Evolutionary conservation across 305 asterid species (phyloP).

Genomic region (Rubia tinctorum): DNA sequence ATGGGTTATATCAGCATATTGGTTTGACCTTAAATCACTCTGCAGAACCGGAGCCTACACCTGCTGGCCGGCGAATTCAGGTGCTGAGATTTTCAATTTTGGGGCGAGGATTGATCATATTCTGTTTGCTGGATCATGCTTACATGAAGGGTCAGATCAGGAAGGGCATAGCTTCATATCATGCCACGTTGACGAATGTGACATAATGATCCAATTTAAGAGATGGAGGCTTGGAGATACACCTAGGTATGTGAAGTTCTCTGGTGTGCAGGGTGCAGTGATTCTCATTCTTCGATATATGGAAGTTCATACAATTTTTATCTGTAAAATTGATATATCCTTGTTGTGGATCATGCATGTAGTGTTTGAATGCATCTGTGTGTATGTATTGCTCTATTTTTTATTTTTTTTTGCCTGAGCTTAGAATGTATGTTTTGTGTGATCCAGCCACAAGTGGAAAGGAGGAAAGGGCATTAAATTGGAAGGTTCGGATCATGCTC

Average conservation of each 20-base stretch:
- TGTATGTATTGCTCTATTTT: background rate
- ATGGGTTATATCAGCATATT: conserved; percentile 12
- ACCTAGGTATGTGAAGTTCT: conserved; percentile 53
- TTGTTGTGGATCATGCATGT: background rate
- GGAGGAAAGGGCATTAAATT: conserved; percentile 61
- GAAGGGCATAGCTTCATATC: conserved; percentile 54
- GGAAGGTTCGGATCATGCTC: conserved; percentile 98
- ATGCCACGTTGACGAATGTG: conserved; percentile 91
- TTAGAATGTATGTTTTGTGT: background rate
- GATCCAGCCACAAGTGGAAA: conserved; percentile 45
- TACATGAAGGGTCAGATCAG: conserved; percentile 53
- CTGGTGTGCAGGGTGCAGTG: conserved; percentile 14
- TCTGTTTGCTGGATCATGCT: conserved; percentile 81
- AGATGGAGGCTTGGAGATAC: conserved; percentile 82
- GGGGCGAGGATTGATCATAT: conserved; percentile 97
- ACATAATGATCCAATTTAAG: conserved; percentile 70
- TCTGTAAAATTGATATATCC: background rate
- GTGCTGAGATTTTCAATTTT: conserved; percentile 91
- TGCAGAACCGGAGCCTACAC: conserved; percentile 80
- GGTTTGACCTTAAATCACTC: conserved; percentile 18
- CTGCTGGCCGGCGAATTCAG: conserved; percentile 92
- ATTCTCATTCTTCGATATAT: conserved; percentile 4
- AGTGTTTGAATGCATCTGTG: background rate
- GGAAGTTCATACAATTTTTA: background rate
- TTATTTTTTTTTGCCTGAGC: background rate